Base-by-base conservation (phyloP, 2,329 filamentous ascomycete genomes). In the Lachnellula suecica region DNA sequence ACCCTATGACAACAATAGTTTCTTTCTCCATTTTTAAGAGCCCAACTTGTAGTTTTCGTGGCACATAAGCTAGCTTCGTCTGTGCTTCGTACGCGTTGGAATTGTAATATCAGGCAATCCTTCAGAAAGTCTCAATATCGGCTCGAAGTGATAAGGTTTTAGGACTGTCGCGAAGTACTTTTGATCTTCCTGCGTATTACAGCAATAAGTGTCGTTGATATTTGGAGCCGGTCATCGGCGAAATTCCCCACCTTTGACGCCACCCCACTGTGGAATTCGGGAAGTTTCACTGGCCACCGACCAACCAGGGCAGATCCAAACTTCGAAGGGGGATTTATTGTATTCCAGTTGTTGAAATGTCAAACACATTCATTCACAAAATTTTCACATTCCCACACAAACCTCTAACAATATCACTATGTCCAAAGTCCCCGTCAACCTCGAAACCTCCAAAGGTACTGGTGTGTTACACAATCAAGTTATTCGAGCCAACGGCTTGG, bases 401-500 rank as follows among this genome's bases (percentile, higher is more conserved):
- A 9, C 8, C 11, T 17, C 29, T 4, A 38, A 38, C 25, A 20
- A 19, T 43, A 5, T n/a, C 31, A 40, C 23, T 22, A 51, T 45
- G 48, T 44, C 48, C 8, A 51, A 51, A 45, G 11, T 37, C 19
- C 20, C 48, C 27, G 24, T 51, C 29, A 44, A 51, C 23, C 17
- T 45, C 17, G 34, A 10, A 17, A 27, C 24, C n/a, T 44, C 48
- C 17, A 44, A 44, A 27, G 42, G 42, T 19, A 24, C 48, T 23
- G 43, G 43, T n/a, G 34, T 34, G 9, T 9, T 52, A 19, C 40
- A 52, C 29, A 47, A 46, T 27, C 50, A 52, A 37, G 50, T 44
- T 24, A 52, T 52, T 15, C 38, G 47, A 15, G 50, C 50, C 2
- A 52, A 52, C 37, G 50, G 50, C 40, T 6, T 52, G 8, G 50